Conservation (phyloP, 2,329 filamentous ascomycete species). For the Metarhizium rileyi region DNA sequence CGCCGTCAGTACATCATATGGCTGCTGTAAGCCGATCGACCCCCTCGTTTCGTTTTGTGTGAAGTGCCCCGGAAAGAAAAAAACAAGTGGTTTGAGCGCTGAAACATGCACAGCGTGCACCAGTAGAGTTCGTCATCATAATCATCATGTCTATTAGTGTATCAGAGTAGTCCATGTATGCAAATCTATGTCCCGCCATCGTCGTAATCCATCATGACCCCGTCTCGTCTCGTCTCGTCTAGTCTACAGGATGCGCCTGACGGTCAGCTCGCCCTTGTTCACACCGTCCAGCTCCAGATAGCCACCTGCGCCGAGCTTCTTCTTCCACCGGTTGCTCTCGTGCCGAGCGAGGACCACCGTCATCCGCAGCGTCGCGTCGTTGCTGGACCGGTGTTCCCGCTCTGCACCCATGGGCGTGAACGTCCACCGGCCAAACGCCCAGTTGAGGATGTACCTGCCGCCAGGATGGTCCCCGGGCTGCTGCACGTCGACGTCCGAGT, state of each 20-base stretch:
- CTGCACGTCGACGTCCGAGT: constrained; percentile 40
- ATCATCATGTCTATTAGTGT: neutral
- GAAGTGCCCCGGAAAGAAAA: no score
- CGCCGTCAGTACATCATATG: no score
- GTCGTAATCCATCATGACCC: neutral
- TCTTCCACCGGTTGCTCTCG: constrained; percentile 69
- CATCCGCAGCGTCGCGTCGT: constrained; percentile 53
- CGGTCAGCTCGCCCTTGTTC: constrained; percentile 37
- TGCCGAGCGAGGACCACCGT: constrained; percentile 66
- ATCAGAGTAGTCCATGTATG: no score
- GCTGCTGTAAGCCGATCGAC: no score
- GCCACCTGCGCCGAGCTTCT: constrained; percentile 52
- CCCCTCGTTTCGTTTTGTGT: no score
- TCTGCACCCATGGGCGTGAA: constrained; percentile 53
- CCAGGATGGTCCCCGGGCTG: constrained; percentile 21
- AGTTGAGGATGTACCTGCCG: constrained; percentile 80
- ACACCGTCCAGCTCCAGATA: constrained; percentile 39
- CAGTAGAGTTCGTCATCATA: neutral
- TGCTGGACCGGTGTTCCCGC: constrained; percentile 45
- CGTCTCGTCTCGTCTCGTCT: constrained; percentile 2
- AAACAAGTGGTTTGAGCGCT: no score
- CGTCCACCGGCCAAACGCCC: constrained; percentile 95
- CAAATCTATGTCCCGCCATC: neutral
- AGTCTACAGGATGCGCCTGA: constrained; percentile 39
- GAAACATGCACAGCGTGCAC: no score